Evolutionary conservation across 257 asterid species (phyloP), one percentile per base, ranked within the genome.

Genomic region (Capsicum chinense): DNA sequence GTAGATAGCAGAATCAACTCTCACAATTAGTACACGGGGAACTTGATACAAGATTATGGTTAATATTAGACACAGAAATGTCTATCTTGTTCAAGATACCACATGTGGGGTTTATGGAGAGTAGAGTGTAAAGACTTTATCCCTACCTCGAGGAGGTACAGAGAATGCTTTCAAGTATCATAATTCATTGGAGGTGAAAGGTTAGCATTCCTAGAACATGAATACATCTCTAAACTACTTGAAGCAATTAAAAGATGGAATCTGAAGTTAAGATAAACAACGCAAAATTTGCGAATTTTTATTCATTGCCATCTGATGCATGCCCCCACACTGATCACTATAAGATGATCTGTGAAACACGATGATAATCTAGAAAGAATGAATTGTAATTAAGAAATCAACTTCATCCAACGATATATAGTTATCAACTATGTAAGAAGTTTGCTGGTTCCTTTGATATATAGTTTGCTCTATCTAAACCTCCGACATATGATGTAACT

Each of bases 1-100:
- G 92, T 94, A 95, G 78, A 95, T 95, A 6, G 99, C 98, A 15
- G 99, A 95, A 84, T 95, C 99, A 26, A 95, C 93, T 79, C 99
- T 89, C 69, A 95, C 88, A 35, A 95, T 94, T 5, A 95, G 87
- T 58, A 95, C 92, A n/a, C 97, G 93, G 0, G 94, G 92, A 67
- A 94, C 93, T 84, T 88, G 90, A 26, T 26, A 26, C 33, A 26
- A 26, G 33, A 26, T 26, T 26, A 26, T 26, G 33, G 33, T 26
- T 26, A 26, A 26, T 26, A 26, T 26, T 26, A 26, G 33, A 26
- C 33, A 26, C 33, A 26, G 33, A 26, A 26, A 26, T 26, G 33
- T 26, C 33, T 26, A 26, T 26, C 33, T 26, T 26, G 33, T 26
- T 26, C 33, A 26, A 26, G 2, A 26, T 26, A 26, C 33, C 33